Evolutionary conservation across 176 grass and related monocot genomes (phyloP), one percentile per base, ranked within the genome.

Genomic region (Aechmea fasciata): DNA sequence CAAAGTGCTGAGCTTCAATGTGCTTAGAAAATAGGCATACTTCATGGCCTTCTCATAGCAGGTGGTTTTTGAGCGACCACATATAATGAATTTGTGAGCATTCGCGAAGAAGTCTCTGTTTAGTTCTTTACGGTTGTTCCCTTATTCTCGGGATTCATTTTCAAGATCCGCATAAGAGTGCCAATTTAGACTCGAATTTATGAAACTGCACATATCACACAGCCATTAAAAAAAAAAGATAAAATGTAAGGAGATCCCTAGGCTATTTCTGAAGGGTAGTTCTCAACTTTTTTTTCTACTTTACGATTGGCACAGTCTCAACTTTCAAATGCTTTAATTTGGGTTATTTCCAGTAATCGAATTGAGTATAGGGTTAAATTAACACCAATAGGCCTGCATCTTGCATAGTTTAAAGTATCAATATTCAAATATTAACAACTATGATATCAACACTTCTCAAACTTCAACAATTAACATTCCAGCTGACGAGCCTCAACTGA

Each of bases 61-160:
- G 65, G 65, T 48, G 65, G 65, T 48, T 67, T 67, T 67, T 67
- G 65, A 48, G 65, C 23, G 14, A n/a, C 29, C 65, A 41, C 48
- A 28, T 48, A 48, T 15, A 48, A 29, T 48, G 65, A 29, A 25
- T n/a, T 59, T 59, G 54, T 9, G 91, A 87, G 15, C 94, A 84
- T 76, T 99, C 89, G 71, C 87, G 74, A 63, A 93, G 73, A 65
- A 99, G 87, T 73, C 81, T 90, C 66, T 90, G 83, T 71, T 82
- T 99, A 19, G 90, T 82, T 77, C 87, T 99, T 29, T 99, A 89
- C 0, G 87, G 87, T 71, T 88, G 88, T 69, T 93, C 89, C 75
- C 86, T 90, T 50, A 91, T 84, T 75, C 80, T 76, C 51, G 77
- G 70, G 67, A 83, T 71, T 49, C 78, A 11, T 81, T 79, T 48